These are phyloP conservation scores for Gentiana straminea DNA, from an alignment of 257 asterid species.

Conservation along the genomic window DNA sequence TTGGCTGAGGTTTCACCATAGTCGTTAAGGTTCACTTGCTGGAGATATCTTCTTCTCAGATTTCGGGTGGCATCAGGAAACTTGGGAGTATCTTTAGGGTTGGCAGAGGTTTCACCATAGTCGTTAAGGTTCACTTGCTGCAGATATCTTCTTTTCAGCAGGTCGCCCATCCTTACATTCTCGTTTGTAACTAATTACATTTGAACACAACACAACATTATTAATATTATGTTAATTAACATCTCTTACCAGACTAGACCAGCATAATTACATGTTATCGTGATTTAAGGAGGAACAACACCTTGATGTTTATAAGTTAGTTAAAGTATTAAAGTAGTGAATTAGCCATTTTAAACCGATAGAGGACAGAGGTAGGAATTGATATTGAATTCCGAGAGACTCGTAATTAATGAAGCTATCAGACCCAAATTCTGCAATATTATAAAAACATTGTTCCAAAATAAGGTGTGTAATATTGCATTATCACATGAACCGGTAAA, in stretches of 20 bases:
- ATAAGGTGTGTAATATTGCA: too few relatives aligned
- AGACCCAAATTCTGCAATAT: too few relatives aligned
- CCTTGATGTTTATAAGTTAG: not conserved
- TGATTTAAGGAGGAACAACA: not conserved
- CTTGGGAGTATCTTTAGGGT: conserved; percentile 14
- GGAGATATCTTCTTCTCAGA: conserved; percentile 15
- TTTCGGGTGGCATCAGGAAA: too few relatives aligned
- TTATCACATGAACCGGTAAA: too few relatives aligned
- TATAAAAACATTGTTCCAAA: too few relatives aligned
- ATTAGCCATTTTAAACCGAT: too few relatives aligned
- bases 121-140: conserved; percentile 13
- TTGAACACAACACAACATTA: too few relatives aligned
- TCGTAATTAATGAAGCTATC: too few relatives aligned
- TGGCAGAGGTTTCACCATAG: conserved; percentile 16
- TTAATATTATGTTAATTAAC: not conserved
- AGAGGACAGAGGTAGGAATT: too few relatives aligned
- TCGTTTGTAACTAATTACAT: conserved; percentile 2
- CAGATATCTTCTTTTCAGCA: conserved; percentile 15
- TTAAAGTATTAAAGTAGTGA: not conserved
- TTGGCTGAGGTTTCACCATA: conserved; percentile 18
- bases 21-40: conserved; percentile 12
- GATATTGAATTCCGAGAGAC: too few relatives aligned
- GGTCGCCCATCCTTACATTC: not conserved
- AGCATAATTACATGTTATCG: not conserved
- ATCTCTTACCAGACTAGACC: not conserved